These are phyloP conservation scores for peach (Prunus persica) DNA, from an alignment of 306 rosid species.

Conservation along the genomic window Prunus_persica_NCBIv2 NC_034014.1:24321501-24322000, in stretches of 20 bases:
- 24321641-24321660: constrained; percentile 84
- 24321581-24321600: constrained; percentile 87
- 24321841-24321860: constrained; percentile 53
- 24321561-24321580: constrained; percentile 78
- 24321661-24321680: constrained; percentile 96
- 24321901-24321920: constrained; percentile 42
- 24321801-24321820: constrained; percentile 52
- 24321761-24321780: constrained; percentile 85
- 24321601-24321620: constrained; percentile 84
- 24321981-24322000: constrained; percentile 76
- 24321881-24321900: constrained; percentile 83
- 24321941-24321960: constrained; percentile 62
- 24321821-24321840: constrained; percentile 49
- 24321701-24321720: constrained; percentile 83
- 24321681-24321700: constrained; percentile 78
- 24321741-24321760: constrained; percentile 55
- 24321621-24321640: constrained; percentile 69
- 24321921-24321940: constrained; percentile 70
- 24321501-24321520: constrained; percentile 80
- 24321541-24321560: constrained; percentile 88
- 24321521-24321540: constrained; percentile 87
- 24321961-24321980: constrained; percentile 75
- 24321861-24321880: constrained; percentile 64
- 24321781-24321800: constrained; percentile 53
- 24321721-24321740: constrained; percentile 71